Evolutionary conservation across 331 rosid species (phyloP).

Genomic region (Rhamnella rubrinervis): DNA sequence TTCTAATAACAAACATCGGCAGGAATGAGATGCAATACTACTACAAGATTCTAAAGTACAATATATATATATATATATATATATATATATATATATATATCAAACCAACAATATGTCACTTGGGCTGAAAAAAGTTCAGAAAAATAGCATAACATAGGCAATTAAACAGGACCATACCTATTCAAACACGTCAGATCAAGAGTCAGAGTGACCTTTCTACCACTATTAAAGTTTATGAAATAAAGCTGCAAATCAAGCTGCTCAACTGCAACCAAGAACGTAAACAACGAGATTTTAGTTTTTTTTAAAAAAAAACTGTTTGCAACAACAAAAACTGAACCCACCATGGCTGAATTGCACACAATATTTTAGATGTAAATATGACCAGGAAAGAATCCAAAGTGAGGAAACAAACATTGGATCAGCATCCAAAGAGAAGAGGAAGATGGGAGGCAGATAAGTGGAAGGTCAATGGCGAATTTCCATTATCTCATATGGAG

Average conservation of each 20-base stretch:
- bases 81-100: too few species aligned
- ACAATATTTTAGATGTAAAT: too few species aligned
- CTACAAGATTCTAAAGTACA: neutral
- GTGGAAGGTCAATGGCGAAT: too few species aligned
- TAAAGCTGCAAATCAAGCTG: constrained; percentile 67
- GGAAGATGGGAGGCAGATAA: too few species aligned
- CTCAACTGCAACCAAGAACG: constrained; percentile 43
- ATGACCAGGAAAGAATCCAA: too few species aligned
- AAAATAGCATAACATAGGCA: neutral
- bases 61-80: too few species aligned
- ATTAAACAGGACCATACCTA: constrained; percentile 48
- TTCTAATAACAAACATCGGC: neutral
- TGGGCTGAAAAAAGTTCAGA: neutral
- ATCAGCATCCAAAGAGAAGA: too few species aligned
- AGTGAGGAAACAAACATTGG: too few species aligned
- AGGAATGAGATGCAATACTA: neutral
- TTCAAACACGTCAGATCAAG: constrained; percentile 75
- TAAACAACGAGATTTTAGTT: neutral
- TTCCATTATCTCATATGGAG: too few species aligned
- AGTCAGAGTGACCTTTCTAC: constrained; percentile 51
- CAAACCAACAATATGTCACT: constrained; percentile 9
- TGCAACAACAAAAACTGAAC: neutral
- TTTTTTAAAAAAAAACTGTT: neutral
- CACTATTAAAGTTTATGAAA: constrained; percentile 54
- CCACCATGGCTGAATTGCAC: neutral